A percentile compares a stretch with the other conserved stretches of the same genome.
Evolutionary conservation across 2,329 filamentous ascomycete genomes (phyloP).

Genomic region (Epichloe aotearoae): DNA sequence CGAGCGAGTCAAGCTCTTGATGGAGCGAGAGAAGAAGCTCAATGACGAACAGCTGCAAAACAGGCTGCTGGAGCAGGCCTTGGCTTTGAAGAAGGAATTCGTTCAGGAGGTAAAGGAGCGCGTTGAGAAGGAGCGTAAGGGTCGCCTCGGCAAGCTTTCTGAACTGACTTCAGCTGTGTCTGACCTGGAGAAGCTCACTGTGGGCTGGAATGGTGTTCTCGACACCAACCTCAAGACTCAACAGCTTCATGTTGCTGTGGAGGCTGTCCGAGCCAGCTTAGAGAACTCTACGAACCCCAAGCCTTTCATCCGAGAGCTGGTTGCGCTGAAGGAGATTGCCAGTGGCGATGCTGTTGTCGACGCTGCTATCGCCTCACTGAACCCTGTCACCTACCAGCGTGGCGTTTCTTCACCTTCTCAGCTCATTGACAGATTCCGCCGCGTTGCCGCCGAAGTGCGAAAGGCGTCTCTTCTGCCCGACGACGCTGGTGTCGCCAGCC

Average conservation of each 20-base stretch:
- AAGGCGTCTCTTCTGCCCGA: conserved; percentile 89
- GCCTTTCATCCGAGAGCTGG: conserved; percentile 85
- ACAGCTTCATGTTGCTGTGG: conserved; percentile 89
- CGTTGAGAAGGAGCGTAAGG: conserved; percentile 79
- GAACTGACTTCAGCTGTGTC: conserved; percentile 65
- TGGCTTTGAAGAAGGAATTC: conserved; percentile 78
- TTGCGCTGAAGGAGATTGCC: conserved; percentile 87
- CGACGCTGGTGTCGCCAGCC: conserved; percentile 85
- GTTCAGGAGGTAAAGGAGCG: conserved; percentile 61
- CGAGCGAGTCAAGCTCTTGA: conserved; percentile 62
- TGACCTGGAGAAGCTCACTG: conserved; percentile 77
- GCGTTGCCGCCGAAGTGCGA: conserved; percentile 80
- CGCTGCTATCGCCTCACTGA: conserved; percentile 92
- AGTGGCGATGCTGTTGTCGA: conserved; percentile 74
- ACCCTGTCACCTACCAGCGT: conserved; percentile 83
- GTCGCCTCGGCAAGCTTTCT: conserved; percentile 72
- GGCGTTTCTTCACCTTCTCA: conserved; percentile 74
- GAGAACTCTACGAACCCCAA: conserved; percentile 57
- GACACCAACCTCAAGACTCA: conserved; percentile 87
- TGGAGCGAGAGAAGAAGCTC: conserved; percentile 66
- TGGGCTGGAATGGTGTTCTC: conserved; percentile 81
- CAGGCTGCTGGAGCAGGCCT: conserved; percentile 77
- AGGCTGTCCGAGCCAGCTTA: conserved; percentile 76
- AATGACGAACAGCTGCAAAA: conserved; percentile 76
- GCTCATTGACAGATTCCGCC: conserved; percentile 89